A percentile compares a stretch with the other conserved stretches of the same genome.
These are phyloP conservation scores for Neofusicoccum ribis DNA, from an alignment of 2,329 filamentous ascomycete genomes.

Conservation along the genomic window DNA sequence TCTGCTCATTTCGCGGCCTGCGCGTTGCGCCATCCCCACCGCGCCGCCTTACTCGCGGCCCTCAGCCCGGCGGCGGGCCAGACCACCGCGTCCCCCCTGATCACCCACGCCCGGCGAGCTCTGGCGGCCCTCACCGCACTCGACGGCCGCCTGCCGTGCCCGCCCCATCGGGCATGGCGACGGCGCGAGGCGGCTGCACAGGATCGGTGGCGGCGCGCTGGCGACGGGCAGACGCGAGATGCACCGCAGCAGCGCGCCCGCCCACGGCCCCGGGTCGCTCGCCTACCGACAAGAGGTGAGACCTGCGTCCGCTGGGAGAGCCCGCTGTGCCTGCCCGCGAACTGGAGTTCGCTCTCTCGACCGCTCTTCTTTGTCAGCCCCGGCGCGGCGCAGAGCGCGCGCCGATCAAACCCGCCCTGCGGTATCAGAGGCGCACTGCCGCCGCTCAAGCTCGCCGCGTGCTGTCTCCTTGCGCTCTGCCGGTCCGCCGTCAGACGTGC, in stretches of 20 bases:
- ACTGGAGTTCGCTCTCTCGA: background rate
- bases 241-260: conserved; percentile 17
- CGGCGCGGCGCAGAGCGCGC: background rate
- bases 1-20: conserved; percentile 15
- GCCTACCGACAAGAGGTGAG: conserved; percentile 20
- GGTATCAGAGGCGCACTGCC: background rate
- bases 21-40: conserved; percentile 15
- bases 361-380: conserved; percentile 18
- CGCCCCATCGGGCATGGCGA: conserved; percentile 18
- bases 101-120: background rate
- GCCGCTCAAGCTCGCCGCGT: background rate
- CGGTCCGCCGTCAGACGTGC: background rate
- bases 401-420: conserved; percentile 10
- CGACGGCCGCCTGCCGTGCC: conserved; percentile 18
- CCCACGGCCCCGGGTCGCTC: conserved; percentile 19
- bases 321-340: conserved; percentile 1
- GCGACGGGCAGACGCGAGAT: conserved; percentile 17
- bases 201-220: conserved; percentile 16
- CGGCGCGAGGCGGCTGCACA: conserved; percentile 16
- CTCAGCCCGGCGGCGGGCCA: conserved; percentile 5
- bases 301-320: conserved; percentile 17
- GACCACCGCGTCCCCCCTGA: conserved; percentile 10
- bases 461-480: background rate
- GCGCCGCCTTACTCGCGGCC: background rate
- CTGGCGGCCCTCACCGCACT: conserved; percentile 10